phyloP scores from a whole-genome alignment of 805 yeast species.

The Starmerella tilneyi region DNA sequence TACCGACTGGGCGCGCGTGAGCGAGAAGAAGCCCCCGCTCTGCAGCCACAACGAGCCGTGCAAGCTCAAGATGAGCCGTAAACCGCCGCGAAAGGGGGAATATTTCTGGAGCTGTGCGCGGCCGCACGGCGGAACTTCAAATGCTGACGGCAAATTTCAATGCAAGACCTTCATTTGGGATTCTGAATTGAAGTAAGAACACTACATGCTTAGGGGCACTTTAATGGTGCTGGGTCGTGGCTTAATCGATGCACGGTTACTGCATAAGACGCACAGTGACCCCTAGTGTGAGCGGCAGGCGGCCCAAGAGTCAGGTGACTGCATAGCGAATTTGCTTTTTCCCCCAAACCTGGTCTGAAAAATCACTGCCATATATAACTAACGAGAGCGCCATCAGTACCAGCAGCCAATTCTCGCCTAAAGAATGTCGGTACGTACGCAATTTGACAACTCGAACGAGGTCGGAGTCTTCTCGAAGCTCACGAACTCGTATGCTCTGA shows the following conservation, averaged over 20 bases:
- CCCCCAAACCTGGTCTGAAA: background rate
- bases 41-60: slow-evolving; percentile 32
- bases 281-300: background rate
- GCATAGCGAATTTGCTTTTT: background rate
- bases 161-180: slow-evolving; percentile 33
- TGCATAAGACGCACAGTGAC: background rate
- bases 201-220: background rate
- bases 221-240: too few species aligned
- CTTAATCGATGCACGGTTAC: slow-evolving; percentile 6
- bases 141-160: slow-evolving; percentile 19
- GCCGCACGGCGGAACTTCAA: slow-evolving; percentile 25
- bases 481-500: slow-evolving; percentile 92
- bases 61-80: slow-evolving; percentile 26
- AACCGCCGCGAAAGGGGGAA: slow-evolving; percentile 32
- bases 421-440: slow-evolving; percentile 28
- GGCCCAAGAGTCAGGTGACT: slow-evolving; percentile 1
- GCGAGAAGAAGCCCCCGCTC: slow-evolving; percentile 12
- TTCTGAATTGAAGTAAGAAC: background rate
- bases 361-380: background rate
- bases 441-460: slow-evolving; percentile 29
- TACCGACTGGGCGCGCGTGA: slow-evolving; percentile 8
- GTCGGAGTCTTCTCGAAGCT: slow-evolving; percentile 42
- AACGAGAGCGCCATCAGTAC: background rate
- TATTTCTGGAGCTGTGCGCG: slow-evolving; percentile 34
- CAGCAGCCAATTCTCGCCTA: background rate